phyloP scores from a whole-genome alignment of 805 yeast species.

The Starmerella scarabaei region DNA sequence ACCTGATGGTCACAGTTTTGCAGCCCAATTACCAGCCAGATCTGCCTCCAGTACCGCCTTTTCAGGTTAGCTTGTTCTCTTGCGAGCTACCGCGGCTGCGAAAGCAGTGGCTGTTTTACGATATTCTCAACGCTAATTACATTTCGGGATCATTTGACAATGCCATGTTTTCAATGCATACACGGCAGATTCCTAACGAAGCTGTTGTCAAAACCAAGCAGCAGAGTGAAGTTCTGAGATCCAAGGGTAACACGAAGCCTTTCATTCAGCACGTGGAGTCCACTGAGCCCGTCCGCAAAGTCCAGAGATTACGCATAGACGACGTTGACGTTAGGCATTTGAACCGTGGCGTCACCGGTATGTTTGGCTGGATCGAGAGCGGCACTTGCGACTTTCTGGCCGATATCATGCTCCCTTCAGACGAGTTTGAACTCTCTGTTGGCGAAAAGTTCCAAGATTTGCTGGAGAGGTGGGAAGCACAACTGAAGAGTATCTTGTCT shows the following conservation, averaged over 20 bases:
- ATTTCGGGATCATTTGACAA: constrained; percentile 88
- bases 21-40: constrained; percentile 43
- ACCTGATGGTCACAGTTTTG: constrained; percentile 62
- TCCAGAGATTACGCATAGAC: constrained; percentile 73
- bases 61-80: constrained; percentile 75
- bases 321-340: constrained; percentile 76
- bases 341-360: constrained; percentile 76
- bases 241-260: neutral
- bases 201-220: neutral
- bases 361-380: constrained; percentile 91
- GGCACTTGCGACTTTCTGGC: constrained; percentile 92
- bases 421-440: constrained; percentile 38
- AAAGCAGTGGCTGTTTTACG: constrained; percentile 89
- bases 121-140: constrained; percentile 67
- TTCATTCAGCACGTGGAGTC: neutral
- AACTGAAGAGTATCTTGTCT: constrained; percentile 8
- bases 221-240: no score
- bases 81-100: constrained; percentile 69
- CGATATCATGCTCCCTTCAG: constrained; percentile 69
- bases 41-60: constrained; percentile 48
- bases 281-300: constrained; percentile 9
- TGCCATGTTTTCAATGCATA: constrained; percentile 82
- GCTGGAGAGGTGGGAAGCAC: constrained; percentile 31
- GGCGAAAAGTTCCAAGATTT: constrained; percentile 29
- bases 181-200: constrained; percentile 39